Evolutionary conservation across 139 green algal species (phyloP), one percentile per base, ranked within the genome.

Genomic region (Pleodorina starrii): DNA sequence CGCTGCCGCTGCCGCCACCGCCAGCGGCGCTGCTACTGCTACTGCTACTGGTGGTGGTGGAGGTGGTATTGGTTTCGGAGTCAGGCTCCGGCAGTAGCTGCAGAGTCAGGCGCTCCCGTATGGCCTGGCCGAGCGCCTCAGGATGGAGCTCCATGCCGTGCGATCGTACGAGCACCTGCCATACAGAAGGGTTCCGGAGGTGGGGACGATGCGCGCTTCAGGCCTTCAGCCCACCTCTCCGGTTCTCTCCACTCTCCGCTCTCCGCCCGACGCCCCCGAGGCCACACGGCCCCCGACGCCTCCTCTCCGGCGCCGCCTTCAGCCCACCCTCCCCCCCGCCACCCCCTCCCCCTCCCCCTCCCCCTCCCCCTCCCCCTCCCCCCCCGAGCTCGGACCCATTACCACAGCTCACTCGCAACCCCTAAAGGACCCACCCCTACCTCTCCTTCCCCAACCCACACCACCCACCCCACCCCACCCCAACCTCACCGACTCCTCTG

Each of bases 401-500:
- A n/a, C n/a, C n/a, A n/a, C n/a, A n/a, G n/a, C n/a, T n/a, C n/a
- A n/a, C n/a, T n/a, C n/a, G n/a, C n/a, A n/a, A n/a, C n/a, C n/a
- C n/a, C n/a, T n/a, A n/a, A n/a, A n/a, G n/a, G n/a, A n/a, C n/a
- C n/a, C n/a, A n/a, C 35, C 69, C n/a, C 17, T 32, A 19, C 69
- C 54, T 66, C 54, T 66, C 54, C 17, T 36, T 16, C 72, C 25
- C 38, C 12, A 29, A 57, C 43, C 40, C 21, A 66, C 29, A 1
- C 10, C 27, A 42, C 27, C 23, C 50, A 19, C 5, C 23, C n/a
- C 21, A 7, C 2, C 9, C 48, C 12, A 32, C 51, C 0, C 27
- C 57, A 3, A 3, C 14, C 80, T 84, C 73, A 94, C 91, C 83
- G 85, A 60, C 23, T 86, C 16, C 7, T 92, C 75, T 51, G 87